Percentiles rank a stretch among this genome's conserved stretches.
Conservation (phyloP, 805 yeast genomes). For the Pichia cephalocereana region DNA sequence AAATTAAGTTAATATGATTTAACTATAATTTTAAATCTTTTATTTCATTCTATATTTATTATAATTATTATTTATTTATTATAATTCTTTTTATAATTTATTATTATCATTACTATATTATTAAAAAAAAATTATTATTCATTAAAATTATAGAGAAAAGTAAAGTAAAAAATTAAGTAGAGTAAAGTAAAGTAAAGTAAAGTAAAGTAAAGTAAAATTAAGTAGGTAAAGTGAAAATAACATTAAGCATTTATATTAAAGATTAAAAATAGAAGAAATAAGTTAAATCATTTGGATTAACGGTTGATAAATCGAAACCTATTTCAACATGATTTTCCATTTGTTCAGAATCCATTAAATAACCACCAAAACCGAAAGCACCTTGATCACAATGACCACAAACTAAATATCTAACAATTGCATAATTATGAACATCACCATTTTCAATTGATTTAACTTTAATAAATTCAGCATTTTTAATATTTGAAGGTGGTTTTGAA, state of each 20-base stretch:
- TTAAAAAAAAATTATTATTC: neutral
- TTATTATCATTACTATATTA: neutral
- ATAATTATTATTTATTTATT: constrained; percentile 4
- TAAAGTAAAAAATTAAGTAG: neutral
- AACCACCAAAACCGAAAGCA: constrained; percentile 63
- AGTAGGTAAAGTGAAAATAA: too few relatives aligned
- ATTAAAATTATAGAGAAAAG: neutral
- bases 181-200: neutral
- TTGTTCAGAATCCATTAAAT: constrained; percentile 15
- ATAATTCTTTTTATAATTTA: neutral
- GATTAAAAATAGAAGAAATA: constrained; percentile 8
- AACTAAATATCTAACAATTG: constrained; percentile 44
- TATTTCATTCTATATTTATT: neutral
- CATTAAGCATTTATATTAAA: too few relatives aligned
- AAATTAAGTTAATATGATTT: neutral
- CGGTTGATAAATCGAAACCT: constrained; percentile 2
- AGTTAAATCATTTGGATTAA: constrained; percentile 11
- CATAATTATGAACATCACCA: constrained; percentile 16
- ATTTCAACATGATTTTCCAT: constrained; percentile 5
- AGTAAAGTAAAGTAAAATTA: neutral
- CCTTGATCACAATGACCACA: constrained; percentile 78
- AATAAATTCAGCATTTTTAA: constrained; percentile 1
- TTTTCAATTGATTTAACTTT: constrained; percentile 10
- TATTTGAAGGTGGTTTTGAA: constrained; percentile 30
- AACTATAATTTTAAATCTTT: neutral